These are phyloP conservation scores for Arthrobotrys entomopaga DNA, from an alignment of 2,329 filamentous ascomycete species.

Conservation along the genomic window DNA sequence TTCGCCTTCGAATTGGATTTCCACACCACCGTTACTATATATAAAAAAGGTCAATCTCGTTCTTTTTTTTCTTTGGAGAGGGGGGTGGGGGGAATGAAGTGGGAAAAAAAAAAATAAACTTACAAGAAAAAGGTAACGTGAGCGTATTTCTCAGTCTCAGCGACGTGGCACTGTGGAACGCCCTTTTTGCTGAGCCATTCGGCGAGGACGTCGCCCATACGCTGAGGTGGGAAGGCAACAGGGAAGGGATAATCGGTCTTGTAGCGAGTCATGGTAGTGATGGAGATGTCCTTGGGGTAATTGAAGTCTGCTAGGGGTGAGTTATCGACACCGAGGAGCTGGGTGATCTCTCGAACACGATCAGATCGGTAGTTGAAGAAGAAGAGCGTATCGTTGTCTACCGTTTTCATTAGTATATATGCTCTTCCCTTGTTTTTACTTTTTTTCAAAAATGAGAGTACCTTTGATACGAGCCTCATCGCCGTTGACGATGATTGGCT, in stretches of 20 bases:
- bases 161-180: conserved; percentile 92
- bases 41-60: conserved; percentile 5
- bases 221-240: conserved; percentile 90
- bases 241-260: conserved; percentile 94
- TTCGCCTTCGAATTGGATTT: conserved; percentile 94
- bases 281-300: conserved; percentile 85
- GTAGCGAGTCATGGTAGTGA: conserved; percentile 99
- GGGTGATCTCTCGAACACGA: conserved; percentile 93
- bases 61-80: too few relatives aligned
- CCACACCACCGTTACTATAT: conserved; percentile 92
- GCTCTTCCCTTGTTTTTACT: background rate
- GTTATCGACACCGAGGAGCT: conserved; percentile 91
- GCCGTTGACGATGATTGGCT: conserved; percentile 93
- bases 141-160: conserved; percentile 99
- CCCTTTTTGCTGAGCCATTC: conserved; percentile 93
- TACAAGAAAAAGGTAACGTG: conserved; percentile 83
- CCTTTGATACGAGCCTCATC: conserved; percentile 85
- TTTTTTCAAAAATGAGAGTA: conserved; percentile 63
- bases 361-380: conserved; percentile 99
- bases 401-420: conserved; percentile 1
- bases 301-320: conserved; percentile 90
- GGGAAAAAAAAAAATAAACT: background rate
- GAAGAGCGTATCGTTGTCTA: conserved; percentile 92
- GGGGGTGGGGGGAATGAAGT: too few relatives aligned
- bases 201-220: conserved; percentile 97